Evolutionary conservation across 345 rosid species (phyloP).

Genomic region (Lumnitzera racemosa): DNA sequence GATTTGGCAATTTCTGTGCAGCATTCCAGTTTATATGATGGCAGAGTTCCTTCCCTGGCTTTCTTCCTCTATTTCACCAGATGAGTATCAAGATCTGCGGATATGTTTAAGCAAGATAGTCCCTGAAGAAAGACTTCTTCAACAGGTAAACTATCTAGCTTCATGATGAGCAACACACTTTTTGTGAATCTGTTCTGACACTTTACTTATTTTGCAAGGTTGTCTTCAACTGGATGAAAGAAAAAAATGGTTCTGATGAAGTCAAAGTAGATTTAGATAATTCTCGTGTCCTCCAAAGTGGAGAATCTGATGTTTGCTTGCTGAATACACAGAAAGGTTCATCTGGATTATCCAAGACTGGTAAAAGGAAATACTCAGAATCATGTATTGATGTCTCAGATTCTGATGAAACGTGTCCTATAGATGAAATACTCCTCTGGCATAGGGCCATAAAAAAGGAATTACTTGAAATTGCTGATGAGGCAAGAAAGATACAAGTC

Average conservation of each 20-base stretch:
- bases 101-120: constrained; percentile 46
- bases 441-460: constrained; percentile 80
- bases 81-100: constrained; percentile 38
- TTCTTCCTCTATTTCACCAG: constrained; percentile 44
- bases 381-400: constrained; percentile 24
- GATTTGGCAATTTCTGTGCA: constrained; percentile 66
- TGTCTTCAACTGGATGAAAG: constrained; percentile 75
- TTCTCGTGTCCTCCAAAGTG: constrained; percentile 23
- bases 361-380: constrained; percentile 70
- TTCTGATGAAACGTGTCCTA: constrained; percentile 38
- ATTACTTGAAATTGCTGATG: constrained; percentile 72
- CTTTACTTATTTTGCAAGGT: constrained; percentile 36
- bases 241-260: constrained; percentile 20
- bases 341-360: constrained; percentile 44
- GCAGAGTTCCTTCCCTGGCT: constrained; percentile 61
- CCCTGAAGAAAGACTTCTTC: constrained; percentile 61
- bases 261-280: constrained; percentile 24
- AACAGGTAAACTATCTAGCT: constrained; percentile 32
- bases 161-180: constrained; percentile 2
- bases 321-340: constrained; percentile 34
- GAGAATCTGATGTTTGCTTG: constrained; percentile 30
- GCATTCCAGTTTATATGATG: constrained; percentile 60
- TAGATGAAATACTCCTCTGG: constrained; percentile 86
- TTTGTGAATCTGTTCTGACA: constrained; percentile 4
- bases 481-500: constrained; percentile 69